Conservation (phyloP, 768 basidiomycete genomes). For the Lentinula sp. region DNA sequence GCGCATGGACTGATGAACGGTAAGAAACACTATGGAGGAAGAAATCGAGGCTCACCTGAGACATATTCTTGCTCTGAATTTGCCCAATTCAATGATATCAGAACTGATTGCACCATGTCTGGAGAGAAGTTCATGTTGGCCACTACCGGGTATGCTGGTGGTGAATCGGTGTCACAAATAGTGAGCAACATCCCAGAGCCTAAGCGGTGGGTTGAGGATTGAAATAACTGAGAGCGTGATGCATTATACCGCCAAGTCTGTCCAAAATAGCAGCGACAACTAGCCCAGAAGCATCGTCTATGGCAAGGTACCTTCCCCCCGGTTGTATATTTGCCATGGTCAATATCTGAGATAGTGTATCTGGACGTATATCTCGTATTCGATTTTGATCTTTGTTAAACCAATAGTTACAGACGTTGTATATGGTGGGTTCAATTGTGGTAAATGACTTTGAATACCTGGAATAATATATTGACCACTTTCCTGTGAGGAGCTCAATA, state of each 20-base stretch:
- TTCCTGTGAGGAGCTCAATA: background rate
- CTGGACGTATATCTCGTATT: slow-evolving; percentile 79
- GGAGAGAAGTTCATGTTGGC: slow-evolving; percentile 80
- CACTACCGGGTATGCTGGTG: slow-evolving; percentile 85
- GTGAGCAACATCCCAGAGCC: slow-evolving; percentile 78
- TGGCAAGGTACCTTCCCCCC: slow-evolving; percentile 80
- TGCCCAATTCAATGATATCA: slow-evolving; percentile 85
- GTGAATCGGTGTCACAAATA: slow-evolving; percentile 86
- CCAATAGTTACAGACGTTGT: slow-evolving; percentile 88
- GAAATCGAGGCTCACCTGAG: slow-evolving; percentile 39
- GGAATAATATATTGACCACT: background rate
- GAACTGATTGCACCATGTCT: slow-evolving; percentile 40
- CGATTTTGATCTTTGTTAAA: slow-evolving; percentile 76
- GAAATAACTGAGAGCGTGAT: background rate
- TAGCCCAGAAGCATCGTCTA: slow-evolving; percentile 90
- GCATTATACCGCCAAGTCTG: slow-evolving; percentile 65
- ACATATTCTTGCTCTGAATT: slow-evolving; percentile 73
- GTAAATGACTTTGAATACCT: slow-evolving; percentile 88
- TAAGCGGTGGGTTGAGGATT: slow-evolving; percentile 17
- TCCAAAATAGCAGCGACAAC: slow-evolving; percentile 82
- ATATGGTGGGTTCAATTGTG: slow-evolving; percentile 80
- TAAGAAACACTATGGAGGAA: slow-evolving; percentile 2
- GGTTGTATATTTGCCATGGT: slow-evolving; percentile 79
- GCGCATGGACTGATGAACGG: slow-evolving; percentile 42
- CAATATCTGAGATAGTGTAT: slow-evolving; percentile 85